Conservation (phyloP, 2,329 filamentous ascomycete species). For the Sporothrix protearum region DNA sequence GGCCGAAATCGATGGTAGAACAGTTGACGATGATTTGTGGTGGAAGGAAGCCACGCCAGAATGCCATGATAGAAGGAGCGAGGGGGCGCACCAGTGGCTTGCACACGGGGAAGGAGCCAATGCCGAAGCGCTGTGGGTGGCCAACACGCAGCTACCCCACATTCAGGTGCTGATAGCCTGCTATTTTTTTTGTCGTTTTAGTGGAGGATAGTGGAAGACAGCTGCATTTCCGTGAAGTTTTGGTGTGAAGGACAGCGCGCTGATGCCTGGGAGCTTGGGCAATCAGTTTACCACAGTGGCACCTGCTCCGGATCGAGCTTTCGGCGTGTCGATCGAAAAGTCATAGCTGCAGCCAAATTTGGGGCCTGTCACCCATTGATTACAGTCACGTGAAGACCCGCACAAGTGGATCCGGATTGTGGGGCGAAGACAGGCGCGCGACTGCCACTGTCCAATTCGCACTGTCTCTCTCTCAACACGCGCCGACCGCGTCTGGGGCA, state of each 20-base stretch:
- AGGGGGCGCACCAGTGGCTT: slow-evolving; percentile 3
- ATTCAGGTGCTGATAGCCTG: neutral
- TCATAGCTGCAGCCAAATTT: neutral
- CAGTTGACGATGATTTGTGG: neutral
- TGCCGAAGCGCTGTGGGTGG: neutral
- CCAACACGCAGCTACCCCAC: slow-evolving; percentile 15
- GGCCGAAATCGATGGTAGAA: neutral
- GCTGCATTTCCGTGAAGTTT: neutral
- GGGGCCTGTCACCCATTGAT: neutral
- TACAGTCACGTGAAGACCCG: slow-evolving; percentile 14
- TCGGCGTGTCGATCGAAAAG: slow-evolving; percentile 17
- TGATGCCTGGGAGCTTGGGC: neutral
- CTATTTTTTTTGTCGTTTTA: neutral
- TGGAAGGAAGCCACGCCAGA: neutral
- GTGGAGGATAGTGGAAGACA: neutral
- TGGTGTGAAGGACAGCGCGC: neutral
- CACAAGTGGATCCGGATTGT: neutral
- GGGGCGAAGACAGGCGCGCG: neutral
- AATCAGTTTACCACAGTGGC: neutral
- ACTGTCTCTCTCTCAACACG: slow-evolving; percentile 18
- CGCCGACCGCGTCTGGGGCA: slow-evolving; percentile 23
- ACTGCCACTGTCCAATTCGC: slow-evolving; percentile 16
- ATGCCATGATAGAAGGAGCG: neutral
- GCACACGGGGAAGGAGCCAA: slow-evolving; percentile 1
- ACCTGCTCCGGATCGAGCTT: slow-evolving; percentile 19